Conservation (phyloP, 495 filamentous ascomycete species). For the Amphirosellinia nigrospora region DNA sequence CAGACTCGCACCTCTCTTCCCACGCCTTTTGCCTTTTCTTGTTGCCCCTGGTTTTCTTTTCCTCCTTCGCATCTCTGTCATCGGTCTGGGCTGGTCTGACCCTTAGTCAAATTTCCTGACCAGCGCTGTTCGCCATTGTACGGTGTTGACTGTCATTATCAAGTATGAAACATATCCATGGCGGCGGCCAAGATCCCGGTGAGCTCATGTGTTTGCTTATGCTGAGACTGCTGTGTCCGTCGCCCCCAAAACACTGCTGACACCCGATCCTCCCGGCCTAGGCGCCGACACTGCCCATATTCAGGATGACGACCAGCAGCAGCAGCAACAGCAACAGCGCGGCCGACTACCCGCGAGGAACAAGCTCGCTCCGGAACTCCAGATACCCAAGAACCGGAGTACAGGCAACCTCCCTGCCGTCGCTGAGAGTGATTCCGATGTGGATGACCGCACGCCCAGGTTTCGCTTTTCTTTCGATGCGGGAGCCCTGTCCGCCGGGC, state of each 20-base stretch:
- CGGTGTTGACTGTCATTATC: constrained; percentile 28
- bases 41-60: constrained; percentile 12
- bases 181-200: constrained; percentile 54
- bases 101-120: constrained; percentile 13
- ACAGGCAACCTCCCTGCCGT: constrained; percentile 64
- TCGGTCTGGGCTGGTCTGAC: background rate
- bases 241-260: constrained; percentile 25
- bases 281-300: constrained; percentile 50
- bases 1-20: constrained; percentile 23
- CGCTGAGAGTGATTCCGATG: constrained; percentile 36
- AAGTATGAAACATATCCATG: constrained; percentile 59
- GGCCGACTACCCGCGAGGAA: constrained; percentile 37
- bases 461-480: constrained; percentile 64
- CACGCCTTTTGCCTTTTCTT: constrained; percentile 9
- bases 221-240: constrained; percentile 18
- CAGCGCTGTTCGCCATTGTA: constrained; percentile 29
- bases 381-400: constrained; percentile 69
- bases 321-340: constrained; percentile 28
- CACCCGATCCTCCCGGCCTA: constrained; percentile 14
- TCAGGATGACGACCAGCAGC: constrained; percentile 40
- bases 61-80: constrained; percentile 11
- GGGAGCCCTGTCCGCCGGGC: constrained; percentile 53
- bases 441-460: constrained; percentile 29
- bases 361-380: constrained; percentile 46
- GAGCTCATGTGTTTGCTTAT: constrained; percentile 33